Evolutionary conservation across 768 basidiomycete genomes (phyloP).

Genomic region (Leccinum subgranulosum): DNA sequence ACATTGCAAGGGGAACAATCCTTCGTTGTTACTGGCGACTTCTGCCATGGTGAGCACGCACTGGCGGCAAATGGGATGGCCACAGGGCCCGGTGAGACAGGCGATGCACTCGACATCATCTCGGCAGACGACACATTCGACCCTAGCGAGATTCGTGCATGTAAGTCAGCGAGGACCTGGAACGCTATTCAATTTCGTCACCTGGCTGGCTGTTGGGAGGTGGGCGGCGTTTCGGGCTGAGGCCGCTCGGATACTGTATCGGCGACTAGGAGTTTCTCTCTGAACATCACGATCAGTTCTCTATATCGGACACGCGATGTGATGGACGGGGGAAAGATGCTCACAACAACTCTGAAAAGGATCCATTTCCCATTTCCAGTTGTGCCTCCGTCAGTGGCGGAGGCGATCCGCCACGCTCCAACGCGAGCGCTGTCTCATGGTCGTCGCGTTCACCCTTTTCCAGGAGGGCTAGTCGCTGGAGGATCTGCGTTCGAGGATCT

Average conservation of each 20-base stretch:
- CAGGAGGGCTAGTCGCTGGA: constrained; percentile 10
- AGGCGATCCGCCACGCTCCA: constrained; percentile 29
- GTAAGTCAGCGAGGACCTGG: background rate
- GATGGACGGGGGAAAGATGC: background rate
- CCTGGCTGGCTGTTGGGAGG: background rate
- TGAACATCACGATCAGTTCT: background rate
- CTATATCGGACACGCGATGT: too few species aligned
- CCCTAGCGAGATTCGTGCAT: constrained; percentile 1
- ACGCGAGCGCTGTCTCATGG: constrained; percentile 26
- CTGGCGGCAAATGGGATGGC: constrained; percentile 45
- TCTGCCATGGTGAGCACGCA: constrained; percentile 44
- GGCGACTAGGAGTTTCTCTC: constrained; percentile 11
- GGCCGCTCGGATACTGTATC: background rate
- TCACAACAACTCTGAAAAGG: constrained; percentile 16
- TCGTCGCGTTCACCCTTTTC: constrained; percentile 18
- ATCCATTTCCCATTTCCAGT: constrained; percentile 11
- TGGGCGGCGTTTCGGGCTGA: background rate
- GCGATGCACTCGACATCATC: constrained; percentile 25
- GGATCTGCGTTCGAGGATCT: constrained; percentile 5
- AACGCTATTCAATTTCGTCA: background rate
- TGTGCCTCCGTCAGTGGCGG: constrained; percentile 23
- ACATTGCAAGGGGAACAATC: constrained; percentile 49
- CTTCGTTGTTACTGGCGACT: constrained; percentile 44
- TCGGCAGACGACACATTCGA: constrained; percentile 40
- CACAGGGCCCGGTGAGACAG: constrained; percentile 40